Conservation (phyloP, 805 yeast genomes). For the Candida nemodendra region DNA sequence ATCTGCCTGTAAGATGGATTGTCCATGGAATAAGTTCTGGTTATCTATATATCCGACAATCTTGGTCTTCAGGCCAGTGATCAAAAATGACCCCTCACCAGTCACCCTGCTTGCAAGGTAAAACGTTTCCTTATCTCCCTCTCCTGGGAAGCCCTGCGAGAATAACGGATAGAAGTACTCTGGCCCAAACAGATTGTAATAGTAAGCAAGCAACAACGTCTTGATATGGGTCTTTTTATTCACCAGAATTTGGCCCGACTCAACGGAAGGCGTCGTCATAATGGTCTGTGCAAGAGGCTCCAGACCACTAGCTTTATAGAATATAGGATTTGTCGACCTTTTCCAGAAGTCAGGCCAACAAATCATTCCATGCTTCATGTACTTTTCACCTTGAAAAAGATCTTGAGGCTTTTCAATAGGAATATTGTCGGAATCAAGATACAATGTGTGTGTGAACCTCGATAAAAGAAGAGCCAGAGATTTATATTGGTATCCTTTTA, state of each 20-base stretch:
- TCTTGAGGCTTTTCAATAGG: constrained; percentile 39
- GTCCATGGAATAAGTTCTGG: constrained; percentile 27
- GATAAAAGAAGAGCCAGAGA: constrained; percentile 48
- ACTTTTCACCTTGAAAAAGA: constrained; percentile 45
- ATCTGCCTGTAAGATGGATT: constrained; percentile 31
- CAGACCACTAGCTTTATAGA: constrained; percentile 47
- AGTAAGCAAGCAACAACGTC: constrained; percentile 57
- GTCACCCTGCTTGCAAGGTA: constrained; percentile 60
- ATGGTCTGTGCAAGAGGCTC: constrained; percentile 31
- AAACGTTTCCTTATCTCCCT: constrained; percentile 80
- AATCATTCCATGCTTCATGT: constrained; percentile 44
- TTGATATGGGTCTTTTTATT: constrained; percentile 58
- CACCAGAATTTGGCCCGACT: constrained; percentile 67
- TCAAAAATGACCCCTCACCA: constrained; percentile 26
- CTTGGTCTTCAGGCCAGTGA: constrained; percentile 31
- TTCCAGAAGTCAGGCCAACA: constrained; percentile 72
- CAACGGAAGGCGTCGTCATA: constrained; percentile 56
- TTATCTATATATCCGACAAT: constrained; percentile 30
- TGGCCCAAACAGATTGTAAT: constrained; percentile 69
- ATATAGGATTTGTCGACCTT: constrained; percentile 58
- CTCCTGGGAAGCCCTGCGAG: constrained; percentile 73
- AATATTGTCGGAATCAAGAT: constrained; percentile 50
- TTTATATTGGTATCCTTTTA: constrained; percentile 47
- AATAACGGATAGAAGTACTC: constrained; percentile 62
- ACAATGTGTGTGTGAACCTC: constrained; percentile 43